phyloP scores from a whole-genome alignment of 768 basidiomycete genomes.

The Leccinum boreale region DNA sequence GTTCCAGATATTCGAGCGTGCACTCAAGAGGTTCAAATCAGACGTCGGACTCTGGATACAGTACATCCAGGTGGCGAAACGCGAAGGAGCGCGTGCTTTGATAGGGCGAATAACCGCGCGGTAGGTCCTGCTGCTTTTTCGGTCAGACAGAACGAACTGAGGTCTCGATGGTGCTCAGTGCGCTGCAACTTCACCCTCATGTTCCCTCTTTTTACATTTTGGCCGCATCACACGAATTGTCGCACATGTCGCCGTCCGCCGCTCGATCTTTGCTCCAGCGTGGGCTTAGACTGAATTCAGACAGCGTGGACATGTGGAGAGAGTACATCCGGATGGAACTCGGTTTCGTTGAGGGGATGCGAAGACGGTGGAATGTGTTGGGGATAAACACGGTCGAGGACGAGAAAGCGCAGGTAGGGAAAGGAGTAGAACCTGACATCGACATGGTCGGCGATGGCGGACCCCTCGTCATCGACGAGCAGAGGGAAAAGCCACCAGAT shows the following conservation, averaged over 20 bases:
- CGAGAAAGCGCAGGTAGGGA: slow-evolving; percentile 10
- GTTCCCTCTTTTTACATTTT: slow-evolving; percentile 77
- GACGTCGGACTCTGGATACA: slow-evolving; percentile 88
- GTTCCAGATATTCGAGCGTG: slow-evolving; percentile 89
- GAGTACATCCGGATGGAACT: slow-evolving; percentile 93
- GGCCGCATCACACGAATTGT: slow-evolving; percentile 80
- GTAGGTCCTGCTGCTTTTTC: slow-evolving; percentile 37
- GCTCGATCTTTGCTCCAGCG: slow-evolving; percentile 83
- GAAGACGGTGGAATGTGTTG: slow-evolving; percentile 75
- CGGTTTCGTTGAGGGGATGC: slow-evolving; percentile 75
- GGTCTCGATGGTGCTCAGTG: slow-evolving; percentile 41
- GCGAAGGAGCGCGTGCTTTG: slow-evolving; percentile 72
- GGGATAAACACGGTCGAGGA: slow-evolving; percentile 46
- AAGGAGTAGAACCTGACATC: slow-evolving; percentile 26
- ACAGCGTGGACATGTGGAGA: slow-evolving; percentile 76
- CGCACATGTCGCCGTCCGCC: slow-evolving; percentile 66
- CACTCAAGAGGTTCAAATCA: slow-evolving; percentile 81
- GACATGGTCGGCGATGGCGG: slow-evolving; percentile 15
- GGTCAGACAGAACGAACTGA: slow-evolving; percentile 4
- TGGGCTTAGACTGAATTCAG: slow-evolving; percentile 74
- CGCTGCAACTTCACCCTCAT: slow-evolving; percentile 83
- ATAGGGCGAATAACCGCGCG: slow-evolving; percentile 81
- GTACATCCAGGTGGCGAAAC: slow-evolving; percentile 82
- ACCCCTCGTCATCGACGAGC: slow-evolving; percentile 20
- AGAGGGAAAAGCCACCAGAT: slow-evolving; percentile 22